Base-by-base conservation (phyloP, 2,329 filamentous ascomycete species). In the Alternaria sp. region DNA sequence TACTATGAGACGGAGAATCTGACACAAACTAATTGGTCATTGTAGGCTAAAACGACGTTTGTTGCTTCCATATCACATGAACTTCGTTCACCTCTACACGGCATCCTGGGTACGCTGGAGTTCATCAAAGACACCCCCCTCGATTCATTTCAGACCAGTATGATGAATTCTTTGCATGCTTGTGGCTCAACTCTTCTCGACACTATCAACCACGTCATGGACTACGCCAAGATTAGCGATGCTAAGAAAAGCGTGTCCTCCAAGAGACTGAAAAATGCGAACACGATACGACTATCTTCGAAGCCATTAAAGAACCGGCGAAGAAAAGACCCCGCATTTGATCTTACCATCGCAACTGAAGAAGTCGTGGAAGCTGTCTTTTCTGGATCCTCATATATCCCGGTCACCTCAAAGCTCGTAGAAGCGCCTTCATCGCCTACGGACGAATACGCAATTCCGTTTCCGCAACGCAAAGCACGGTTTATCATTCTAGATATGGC, bases 1-100 rank as follows among this genome's bases (percentile, higher is more conserved):
- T 28, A 42, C 6, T 47, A 5, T 30, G 7, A 0, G 1, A 2
- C 22, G 3, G 5, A 5, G 20, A 8, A 26, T 5, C 4, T 22
- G 43, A 38, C 7, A 6, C 30, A 12, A 42, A 56, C 55, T 38
- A 3, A 46, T 16, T 5, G 5, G 34, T 20, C 34, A 0, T 26
- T 32, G 24, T 14, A 66, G 53, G 80, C 82, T 9, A 86, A 87
- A 59, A 80, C 80, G 0, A 83, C 85, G 12, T 84, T 87, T 43
- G 80, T 87, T 16, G 81, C 81, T 0, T 82, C 80, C 0, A 83
- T 86, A 26, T 83, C 80, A 28, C 85, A 86, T 64, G 85, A 87
- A 61, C 74, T 86, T 72, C 36, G 85, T 79, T 22, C 72, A 81
- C 38, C 85, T 82, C 54, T 75, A 24, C 72, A 75, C 38, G 72